Evolutionary conservation across 257 asterid genomes (phyloP).

Genomic region (Solanum microdontum): DNA sequence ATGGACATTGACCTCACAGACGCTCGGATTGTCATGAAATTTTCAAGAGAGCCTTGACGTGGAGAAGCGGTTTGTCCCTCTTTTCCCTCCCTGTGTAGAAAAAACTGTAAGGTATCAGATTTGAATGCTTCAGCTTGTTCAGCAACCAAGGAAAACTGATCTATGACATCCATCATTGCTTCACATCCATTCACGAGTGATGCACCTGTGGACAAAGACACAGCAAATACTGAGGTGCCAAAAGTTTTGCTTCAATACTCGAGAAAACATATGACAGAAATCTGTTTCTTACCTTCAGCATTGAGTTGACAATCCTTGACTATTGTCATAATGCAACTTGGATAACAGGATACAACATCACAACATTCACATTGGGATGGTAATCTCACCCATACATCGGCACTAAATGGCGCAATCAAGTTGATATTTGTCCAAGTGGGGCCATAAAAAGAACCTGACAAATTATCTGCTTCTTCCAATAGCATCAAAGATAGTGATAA

Average conservation of each 20-base stretch:
- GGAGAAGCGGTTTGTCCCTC: constrained; percentile 17
- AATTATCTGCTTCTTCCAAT: constrained; percentile 22
- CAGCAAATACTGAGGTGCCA: background rate
- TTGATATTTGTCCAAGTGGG: constrained; percentile 15
- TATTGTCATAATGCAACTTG: constrained; percentile 55
- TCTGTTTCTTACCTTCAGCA: constrained; percentile 42
- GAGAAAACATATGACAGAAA: background rate
- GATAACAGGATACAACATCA: constrained; percentile 21
- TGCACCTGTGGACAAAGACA: constrained; percentile 39
- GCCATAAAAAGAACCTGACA: constrained; percentile 14
- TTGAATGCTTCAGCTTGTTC: constrained; percentile 38
- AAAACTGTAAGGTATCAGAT: constrained; percentile 42
- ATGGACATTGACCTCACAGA: constrained; percentile 50
- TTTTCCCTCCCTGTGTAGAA: constrained; percentile 34
- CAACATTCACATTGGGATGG: constrained; percentile 36
- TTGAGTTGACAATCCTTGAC: constrained; percentile 48
- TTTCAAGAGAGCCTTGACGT: constrained; percentile 24
- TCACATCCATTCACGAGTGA: constrained; percentile 39
- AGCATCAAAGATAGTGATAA: constrained; percentile 51
- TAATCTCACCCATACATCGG: constrained; percentile 79
- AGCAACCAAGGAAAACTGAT: constrained; percentile 57
- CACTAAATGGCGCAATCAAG: constrained; percentile 51
- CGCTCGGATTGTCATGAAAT: constrained; percentile 37
- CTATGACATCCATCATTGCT: constrained; percentile 46
- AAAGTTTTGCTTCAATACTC: background rate